A percentile compares a stretch with the other conserved stretches of the same genome.
Conservation (phyloP, 2,329 filamentous ascomycete species). For the Rutstroemia sp. region DNA sequence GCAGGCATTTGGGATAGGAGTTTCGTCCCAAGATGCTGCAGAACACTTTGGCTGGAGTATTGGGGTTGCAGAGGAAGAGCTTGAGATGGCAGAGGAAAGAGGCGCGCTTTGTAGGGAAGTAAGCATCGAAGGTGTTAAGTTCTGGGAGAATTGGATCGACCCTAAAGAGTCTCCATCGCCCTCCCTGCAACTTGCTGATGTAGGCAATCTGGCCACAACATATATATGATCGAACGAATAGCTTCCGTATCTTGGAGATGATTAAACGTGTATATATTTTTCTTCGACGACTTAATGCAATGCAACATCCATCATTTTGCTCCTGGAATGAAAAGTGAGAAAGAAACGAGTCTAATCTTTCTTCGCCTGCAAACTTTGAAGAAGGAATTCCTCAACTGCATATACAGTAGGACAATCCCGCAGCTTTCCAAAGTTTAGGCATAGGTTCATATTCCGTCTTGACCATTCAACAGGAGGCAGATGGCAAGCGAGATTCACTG, state of each 20-base stretch:
- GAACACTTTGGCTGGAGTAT: slow-evolving; percentile 95
- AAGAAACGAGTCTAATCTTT: too few relatives aligned
- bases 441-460: too few relatives aligned
- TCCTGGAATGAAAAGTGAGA: too few relatives aligned
- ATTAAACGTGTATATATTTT: background rate
- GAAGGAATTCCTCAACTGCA: too few relatives aligned
- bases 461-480: too few relatives aligned
- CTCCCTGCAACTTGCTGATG: slow-evolving; percentile 4
- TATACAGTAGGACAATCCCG: too few relatives aligned
- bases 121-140: slow-evolving; percentile 80
- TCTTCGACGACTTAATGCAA: background rate
- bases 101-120: slow-evolving; percentile 87
- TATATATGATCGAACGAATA: background rate
- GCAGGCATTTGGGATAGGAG: slow-evolving; percentile 69
- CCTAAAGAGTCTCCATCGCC: slow-evolving; percentile 4
- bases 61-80: slow-evolving; percentile 87
- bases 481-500: too few relatives aligned
- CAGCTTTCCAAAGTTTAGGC: too few relatives aligned
- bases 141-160: slow-evolving; percentile 71
- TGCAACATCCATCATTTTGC: too few relatives aligned
- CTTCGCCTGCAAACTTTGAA: too few relatives aligned
- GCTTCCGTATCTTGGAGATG: background rate
- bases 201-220: slow-evolving; percentile 3
- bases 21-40: slow-evolving; percentile 84
- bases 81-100: slow-evolving; percentile 93